Evolutionary conservation across 2,329 filamentous ascomycete species (phyloP).

Genomic region (Aspergillus pseudoglaucus): DNA sequence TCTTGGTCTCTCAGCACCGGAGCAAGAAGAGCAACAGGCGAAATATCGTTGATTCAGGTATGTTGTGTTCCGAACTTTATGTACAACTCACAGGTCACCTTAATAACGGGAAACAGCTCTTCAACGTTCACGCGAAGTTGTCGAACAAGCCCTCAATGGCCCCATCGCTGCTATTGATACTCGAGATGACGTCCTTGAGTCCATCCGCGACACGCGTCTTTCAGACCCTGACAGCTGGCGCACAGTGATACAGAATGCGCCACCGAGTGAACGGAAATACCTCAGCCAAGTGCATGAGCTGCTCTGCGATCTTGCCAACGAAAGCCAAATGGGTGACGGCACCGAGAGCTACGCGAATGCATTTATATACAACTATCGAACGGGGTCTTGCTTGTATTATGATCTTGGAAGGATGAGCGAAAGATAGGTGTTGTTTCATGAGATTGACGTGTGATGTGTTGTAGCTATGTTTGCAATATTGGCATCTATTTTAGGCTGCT

Average conservation of each 20-base stretch:
- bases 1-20: conserved; percentile 74
- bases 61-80: conserved; percentile 37
- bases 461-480: conserved; percentile 5
- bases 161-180: conserved; percentile 85
- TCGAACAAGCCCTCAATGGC: conserved; percentile 65
- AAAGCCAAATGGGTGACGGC: conserved; percentile 39
- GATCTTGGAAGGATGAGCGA: conserved; percentile 51
- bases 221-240: conserved; percentile 81
- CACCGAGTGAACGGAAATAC: conserved; percentile 72
- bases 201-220: conserved; percentile 66
- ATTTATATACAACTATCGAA: conserved; percentile 89
- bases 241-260: conserved; percentile 68
- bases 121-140: conserved; percentile 52
- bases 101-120: conserved; percentile 36
- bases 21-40: conserved; percentile 89
- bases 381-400: conserved; percentile 77
- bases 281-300: conserved; percentile 75
- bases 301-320: conserved; percentile 56
- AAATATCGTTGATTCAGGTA: conserved; percentile 76
- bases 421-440: conserved; percentile 8
- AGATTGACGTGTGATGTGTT: background rate
- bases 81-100: too few species aligned
- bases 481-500: conserved; percentile 2
- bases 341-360: conserved; percentile 58
- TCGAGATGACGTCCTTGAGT: conserved; percentile 71